A percentile compares a stretch with the other conserved stretches of the same genome.
These are phyloP conservation scores for Elsinoe perseae DNA, from an alignment of 2,329 filamentous ascomycete genomes.

Conservation along the genomic window DNA sequence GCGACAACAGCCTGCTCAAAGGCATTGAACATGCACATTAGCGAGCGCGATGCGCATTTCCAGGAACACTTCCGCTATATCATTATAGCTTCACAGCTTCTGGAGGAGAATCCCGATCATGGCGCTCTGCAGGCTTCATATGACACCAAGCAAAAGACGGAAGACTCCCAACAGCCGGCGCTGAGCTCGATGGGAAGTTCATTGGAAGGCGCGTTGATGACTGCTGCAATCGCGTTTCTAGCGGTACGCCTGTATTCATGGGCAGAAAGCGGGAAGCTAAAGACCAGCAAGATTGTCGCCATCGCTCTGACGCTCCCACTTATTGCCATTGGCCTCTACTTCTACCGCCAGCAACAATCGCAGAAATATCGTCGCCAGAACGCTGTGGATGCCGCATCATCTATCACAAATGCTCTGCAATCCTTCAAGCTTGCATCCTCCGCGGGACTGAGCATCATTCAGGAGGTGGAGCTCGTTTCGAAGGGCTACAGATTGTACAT, in stretches of 20 bases:
- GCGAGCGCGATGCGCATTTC: conserved; percentile 70
- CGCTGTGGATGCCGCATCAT: conserved; percentile 59
- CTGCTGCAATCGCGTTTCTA: conserved; percentile 55
- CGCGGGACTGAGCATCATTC: conserved; percentile 71
- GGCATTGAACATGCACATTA: conserved; percentile 63
- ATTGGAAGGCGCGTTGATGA: conserved; percentile 57
- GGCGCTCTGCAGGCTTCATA: conserved; percentile 32
- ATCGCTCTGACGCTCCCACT: conserved; percentile 45
- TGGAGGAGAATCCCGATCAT: conserved; percentile 56
- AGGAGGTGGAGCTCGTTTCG: conserved; percentile 92
- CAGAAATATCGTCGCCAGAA: conserved; percentile 69
- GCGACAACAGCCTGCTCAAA: conserved; percentile 39
- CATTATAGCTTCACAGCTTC: conserved; percentile 81
- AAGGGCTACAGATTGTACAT: conserved; percentile 77
- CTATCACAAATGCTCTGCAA: conserved; percentile 66
- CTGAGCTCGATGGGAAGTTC: neutral
- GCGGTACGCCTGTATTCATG: conserved; percentile 64
- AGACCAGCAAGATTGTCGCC: conserved; percentile 46
- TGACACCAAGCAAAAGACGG: neutral
- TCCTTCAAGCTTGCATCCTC: conserved; percentile 71
- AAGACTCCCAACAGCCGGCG: conserved; percentile 17
- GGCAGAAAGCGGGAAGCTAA: conserved; percentile 49
- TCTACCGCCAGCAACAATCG: conserved; percentile 72
- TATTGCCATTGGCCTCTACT: conserved; percentile 55
- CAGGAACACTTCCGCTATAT: conserved; percentile 90